A percentile compares a stretch with the other conserved stretches of the same genome.
Evolutionary conservation across 805 yeast genomes (phyloP).

Genomic region (Isabelozyma pseudorhagii): DNA sequence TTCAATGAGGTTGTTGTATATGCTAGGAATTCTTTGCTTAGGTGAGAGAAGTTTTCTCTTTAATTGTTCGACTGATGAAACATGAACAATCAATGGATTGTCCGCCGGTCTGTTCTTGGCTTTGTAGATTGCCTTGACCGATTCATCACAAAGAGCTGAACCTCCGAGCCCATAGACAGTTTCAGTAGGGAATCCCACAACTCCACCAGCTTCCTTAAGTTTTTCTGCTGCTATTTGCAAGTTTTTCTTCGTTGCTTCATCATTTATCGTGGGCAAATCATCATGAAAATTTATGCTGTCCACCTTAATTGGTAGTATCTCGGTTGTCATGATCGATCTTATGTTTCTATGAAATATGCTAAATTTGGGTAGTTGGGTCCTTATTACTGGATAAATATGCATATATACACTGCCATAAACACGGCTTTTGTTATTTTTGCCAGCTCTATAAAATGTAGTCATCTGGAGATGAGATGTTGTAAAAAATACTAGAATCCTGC

Average conservation of each 20-base stretch:
- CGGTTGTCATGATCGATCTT: constrained; percentile 16
- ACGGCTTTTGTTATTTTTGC: neutral
- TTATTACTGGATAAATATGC: neutral
- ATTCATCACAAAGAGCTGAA: constrained; percentile 67
- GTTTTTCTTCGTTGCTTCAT: constrained; percentile 48
- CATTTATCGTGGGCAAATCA: constrained; percentile 46
- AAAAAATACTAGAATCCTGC: neutral
- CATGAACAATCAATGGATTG: constrained; percentile 89
- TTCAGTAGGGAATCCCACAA: constrained; percentile 94
- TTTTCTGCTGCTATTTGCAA: constrained; percentile 58
- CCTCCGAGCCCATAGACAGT: constrained; percentile 97
- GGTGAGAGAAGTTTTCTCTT: constrained; percentile 52
- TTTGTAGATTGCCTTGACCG: constrained; percentile 71
- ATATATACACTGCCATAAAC: neutral
- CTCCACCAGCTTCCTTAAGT: constrained; percentile 48
- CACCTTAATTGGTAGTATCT: constrained; percentile 54
- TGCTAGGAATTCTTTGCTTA: constrained; percentile 56
- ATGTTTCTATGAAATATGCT: neutral
- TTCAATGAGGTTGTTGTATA: constrained; percentile 61
- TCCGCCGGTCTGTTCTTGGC: constrained; percentile 96
- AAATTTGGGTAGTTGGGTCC: neutral
- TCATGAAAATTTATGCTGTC: constrained; percentile 47
- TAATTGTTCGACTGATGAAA: constrained; percentile 74
- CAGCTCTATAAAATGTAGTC: neutral
- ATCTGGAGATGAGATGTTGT: neutral